Evolutionary conservation across 352 stramenopile genomes (phyloP).

Genomic region (Globisporangium recalcitrans): DNA sequence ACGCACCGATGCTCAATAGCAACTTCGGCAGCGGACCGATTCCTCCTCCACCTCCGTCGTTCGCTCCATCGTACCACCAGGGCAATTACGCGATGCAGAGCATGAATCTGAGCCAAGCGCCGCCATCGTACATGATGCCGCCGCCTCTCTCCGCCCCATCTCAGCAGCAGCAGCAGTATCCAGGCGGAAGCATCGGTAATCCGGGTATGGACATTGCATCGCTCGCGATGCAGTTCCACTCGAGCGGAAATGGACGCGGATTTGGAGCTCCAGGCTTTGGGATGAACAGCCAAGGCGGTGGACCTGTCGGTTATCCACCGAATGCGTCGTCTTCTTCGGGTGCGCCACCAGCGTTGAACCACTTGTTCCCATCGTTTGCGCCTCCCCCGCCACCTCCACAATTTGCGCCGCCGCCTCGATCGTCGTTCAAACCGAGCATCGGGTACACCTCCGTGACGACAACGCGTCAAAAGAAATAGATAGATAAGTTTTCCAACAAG

Average conservation of each 20-base stretch:
- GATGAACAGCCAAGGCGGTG: slow-evolving; percentile 3
- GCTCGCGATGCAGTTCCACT: slow-evolving; percentile 80
- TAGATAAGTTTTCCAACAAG: not conserved
- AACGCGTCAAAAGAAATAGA: slow-evolving; percentile 57
- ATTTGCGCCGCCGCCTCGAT: slow-evolving; percentile 23
- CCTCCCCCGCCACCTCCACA: slow-evolving; percentile 29
- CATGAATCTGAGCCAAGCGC: slow-evolving; percentile 19
- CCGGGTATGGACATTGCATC: slow-evolving; percentile 49
- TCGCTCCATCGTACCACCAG: slow-evolving; percentile 26
- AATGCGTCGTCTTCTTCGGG: slow-evolving; percentile 18
- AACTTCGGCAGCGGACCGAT: slow-evolving; percentile 19
- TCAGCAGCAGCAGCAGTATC: slow-evolving; percentile 20
- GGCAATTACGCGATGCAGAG: slow-evolving; percentile 21
- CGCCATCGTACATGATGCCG: slow-evolving; percentile 22
- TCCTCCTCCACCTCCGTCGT: slow-evolving; percentile 2
- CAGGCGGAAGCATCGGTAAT: slow-evolving; percentile 10
- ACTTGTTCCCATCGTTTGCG: slow-evolving; percentile 35
- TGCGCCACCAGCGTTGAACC: slow-evolving; percentile 10
- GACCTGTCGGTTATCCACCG: slow-evolving; percentile 13
- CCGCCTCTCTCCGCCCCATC: slow-evolving; percentile 18
- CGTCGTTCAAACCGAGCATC: slow-evolving; percentile 72
- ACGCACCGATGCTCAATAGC: slow-evolving; percentile 21
- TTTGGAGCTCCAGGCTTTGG: slow-evolving; percentile 23
- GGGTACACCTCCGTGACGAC: slow-evolving; percentile 70
- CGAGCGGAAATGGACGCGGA: slow-evolving; percentile 9